Evolutionary conservation across 768 basidiomycete species (phyloP).

Genomic region (Pleurotus tuoliensis): DNA sequence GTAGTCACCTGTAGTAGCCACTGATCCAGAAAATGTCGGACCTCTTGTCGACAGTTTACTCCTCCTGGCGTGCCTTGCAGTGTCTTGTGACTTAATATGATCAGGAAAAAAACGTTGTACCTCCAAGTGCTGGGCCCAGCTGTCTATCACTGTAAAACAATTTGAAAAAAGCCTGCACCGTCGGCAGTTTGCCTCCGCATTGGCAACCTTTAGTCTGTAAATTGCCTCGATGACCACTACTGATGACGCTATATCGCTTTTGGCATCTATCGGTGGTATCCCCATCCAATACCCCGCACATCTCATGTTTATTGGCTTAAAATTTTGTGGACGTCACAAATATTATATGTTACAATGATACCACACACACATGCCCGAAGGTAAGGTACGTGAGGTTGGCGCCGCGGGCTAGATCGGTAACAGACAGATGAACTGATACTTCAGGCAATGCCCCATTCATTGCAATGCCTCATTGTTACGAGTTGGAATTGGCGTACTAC

Average conservation of each 20-base stretch:
- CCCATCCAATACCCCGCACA: neutral
- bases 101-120: conserved; percentile 3
- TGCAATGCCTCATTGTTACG: neutral
- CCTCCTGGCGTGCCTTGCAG: conserved; percentile 8
- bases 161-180: conserved; percentile 3
- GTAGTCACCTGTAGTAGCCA: neutral
- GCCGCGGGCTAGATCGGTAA: too few relatives aligned
- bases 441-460: neutral
- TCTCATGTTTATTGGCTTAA: too few relatives aligned
- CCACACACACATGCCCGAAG: too few relatives aligned
- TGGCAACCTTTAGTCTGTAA: conserved; percentile 1
- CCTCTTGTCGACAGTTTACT: neutral
- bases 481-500: neutral
- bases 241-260: neutral
- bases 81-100: conserved; percentile 9
- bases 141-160: conserved; percentile 8
- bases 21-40: neutral
- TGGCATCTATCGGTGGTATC: neutral
- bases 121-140: conserved; percentile 6
- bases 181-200: conserved; percentile 8
- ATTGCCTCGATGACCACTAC: neutral
- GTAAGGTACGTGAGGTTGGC: too few relatives aligned
- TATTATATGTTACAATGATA: too few relatives aligned
- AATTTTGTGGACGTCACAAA: too few relatives aligned
- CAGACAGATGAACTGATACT: too few relatives aligned